phyloP scores from a whole-genome alignment of 768 basidiomycete species.

The Suillus sp. region DNA sequence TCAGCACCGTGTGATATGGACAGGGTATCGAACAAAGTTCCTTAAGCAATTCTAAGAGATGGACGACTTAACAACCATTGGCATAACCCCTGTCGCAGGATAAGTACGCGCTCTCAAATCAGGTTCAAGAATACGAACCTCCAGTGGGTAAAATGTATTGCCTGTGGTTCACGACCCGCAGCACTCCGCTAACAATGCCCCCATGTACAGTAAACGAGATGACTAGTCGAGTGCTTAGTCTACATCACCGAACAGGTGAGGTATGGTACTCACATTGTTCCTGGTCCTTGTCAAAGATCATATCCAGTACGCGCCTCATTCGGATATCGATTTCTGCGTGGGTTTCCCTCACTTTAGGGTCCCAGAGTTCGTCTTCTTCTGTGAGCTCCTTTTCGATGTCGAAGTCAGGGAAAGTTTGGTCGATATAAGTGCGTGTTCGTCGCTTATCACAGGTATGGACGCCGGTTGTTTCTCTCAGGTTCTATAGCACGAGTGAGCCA shows the following conservation, averaged over 20 bases:
- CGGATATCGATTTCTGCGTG: constrained; percentile 46
- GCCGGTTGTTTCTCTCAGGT: constrained; percentile 66
- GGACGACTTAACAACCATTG: constrained; percentile 24
- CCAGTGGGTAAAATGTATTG: constrained; percentile 58
- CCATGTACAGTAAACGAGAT: constrained; percentile 70
- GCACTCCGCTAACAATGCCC: constrained; percentile 59
- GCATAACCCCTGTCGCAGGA: constrained; percentile 26
- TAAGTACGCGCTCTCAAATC: constrained; percentile 7
- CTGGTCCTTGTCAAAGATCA: constrained; percentile 49
- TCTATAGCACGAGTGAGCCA: constrained; percentile 37
- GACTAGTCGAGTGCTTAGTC: constrained; percentile 37
- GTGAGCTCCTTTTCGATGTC: constrained; percentile 56
- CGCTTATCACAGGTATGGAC: constrained; percentile 75
- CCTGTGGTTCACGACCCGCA: constrained; percentile 48
- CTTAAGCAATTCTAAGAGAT: neutral
- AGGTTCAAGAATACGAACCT: constrained; percentile 45
- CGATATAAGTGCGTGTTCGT: constrained; percentile 50
- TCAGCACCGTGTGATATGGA: neutral
- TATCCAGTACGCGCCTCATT: constrained; percentile 53
- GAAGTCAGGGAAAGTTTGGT: constrained; percentile 48
- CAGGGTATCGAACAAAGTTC: neutral
- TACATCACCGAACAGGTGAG: neutral
- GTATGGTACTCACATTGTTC: constrained; percentile 46
- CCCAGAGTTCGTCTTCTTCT: constrained; percentile 68
- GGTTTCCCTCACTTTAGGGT: constrained; percentile 55